Evolutionary conservation across 345 rosid species (phyloP), one percentile per base, ranked within the genome.

Genomic region (Brassica juncea): DNA sequence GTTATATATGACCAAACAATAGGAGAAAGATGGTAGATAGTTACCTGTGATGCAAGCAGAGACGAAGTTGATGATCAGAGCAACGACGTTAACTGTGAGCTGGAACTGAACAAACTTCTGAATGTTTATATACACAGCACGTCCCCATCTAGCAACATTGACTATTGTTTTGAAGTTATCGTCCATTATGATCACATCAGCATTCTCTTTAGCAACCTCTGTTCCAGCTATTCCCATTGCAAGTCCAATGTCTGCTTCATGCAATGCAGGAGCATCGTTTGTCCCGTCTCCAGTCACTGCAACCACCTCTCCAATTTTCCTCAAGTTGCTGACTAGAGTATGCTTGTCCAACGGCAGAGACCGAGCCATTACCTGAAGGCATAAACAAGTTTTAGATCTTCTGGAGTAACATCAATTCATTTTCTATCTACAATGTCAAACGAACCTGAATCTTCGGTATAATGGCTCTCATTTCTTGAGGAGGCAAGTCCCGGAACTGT

Each of bases 201-300:
- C 90, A 84, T 78, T 89, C 80, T 91, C 97, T 81, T 91, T 91
- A 2, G 97, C 94, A 31, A 91, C 97, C 94, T 94, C 97, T 70
- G 97, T 94, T 76, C 97, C 99, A 58, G 97, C 94, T 72, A 90
- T 91, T 65, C 99, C 97, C 97, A 94, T 94, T 11, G 99, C 94
- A 68, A 94, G 91, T 76, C 99, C 99, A 79, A 94, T 92, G 82
- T 92, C 97, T 2, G 97, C 91, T 80, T 92, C 97, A 73, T 88
- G 91, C 89, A 92, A 83, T 14, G 99, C 99, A 47, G 99, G 99
- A 14, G 97, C 97, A 80, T 91, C 97, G 37, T 94, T 94, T 72
- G 99, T 94, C 72, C 99, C 99, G 52, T 94, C 99, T 63, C 97
- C 97, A 69, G 97, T 94, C 68, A 92, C 99, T 1, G 97, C 94